Evolutionary conservation across 305 asterid genomes (phyloP), one percentile per base, ranked within the genome.

Genomic region (Rubia tinctorum): DNA sequence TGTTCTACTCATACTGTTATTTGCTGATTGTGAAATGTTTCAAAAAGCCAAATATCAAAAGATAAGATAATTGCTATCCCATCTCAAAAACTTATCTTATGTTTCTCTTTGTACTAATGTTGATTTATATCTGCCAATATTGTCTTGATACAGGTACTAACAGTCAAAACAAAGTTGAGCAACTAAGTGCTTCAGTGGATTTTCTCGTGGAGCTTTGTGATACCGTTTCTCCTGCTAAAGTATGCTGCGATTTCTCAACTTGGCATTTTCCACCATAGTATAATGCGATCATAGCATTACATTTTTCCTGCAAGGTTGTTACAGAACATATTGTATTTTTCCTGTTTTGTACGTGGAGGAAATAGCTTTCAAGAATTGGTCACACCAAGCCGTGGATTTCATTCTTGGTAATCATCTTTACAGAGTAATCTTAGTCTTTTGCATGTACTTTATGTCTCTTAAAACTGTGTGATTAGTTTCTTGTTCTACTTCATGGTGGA

Each of bases 141-240:
- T 66, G 42, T 37, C 64, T 74, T 44, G 56, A 77, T 76, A 80
- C 91, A 89, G 99, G 84, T 61, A 66, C 49, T 78, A 75, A 69
- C 68, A 75, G 68, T 45, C 90, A 86, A 65, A 87, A 78, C 66
- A 86, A 81, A 80, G 62, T 87, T 65, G 99, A 89, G 80, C 89
- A 85, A 77, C 85, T 95, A 75, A 82, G 91, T 75, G 82, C 91
- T 78, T 88, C 99, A 43, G 90, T 86, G 74, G 99, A 95, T 88
- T 92, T 95, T 83, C 98, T 95, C 59, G 95, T 93, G 89, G 96
- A 93, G 79, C 89, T 90, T 64, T 93, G 97, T 77, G 95, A 88
- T 80, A 84, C 86, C 68, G 73, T 84, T 72, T 80, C 86, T 74
- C 84, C 87, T 68, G 76, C 67, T 27, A 76, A 76, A 63, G 98